Percentiles rank a stretch among this genome's conserved stretches.
phyloP scores from a whole-genome alignment of 1,284 basidiomycete species.

The Farysia itapuensis region DNA sequence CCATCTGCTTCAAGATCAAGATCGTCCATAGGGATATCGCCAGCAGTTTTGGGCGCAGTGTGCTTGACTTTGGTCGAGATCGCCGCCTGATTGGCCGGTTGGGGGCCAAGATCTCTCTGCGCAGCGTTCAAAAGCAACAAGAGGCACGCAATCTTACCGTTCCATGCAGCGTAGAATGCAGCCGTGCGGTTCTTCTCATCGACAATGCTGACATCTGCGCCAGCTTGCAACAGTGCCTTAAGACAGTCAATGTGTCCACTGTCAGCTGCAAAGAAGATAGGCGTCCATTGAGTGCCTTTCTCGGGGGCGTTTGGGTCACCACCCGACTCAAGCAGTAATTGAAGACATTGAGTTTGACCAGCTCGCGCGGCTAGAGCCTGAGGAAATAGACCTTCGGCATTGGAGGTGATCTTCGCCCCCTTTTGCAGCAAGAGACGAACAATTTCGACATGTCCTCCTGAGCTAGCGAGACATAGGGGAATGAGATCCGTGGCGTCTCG shows the following conservation, averaged over 20 bases:
- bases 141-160: constrained; percentile 74
- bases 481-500: constrained; percentile 68
- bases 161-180: constrained; percentile 96
- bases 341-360: constrained; percentile 82
- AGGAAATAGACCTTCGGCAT: constrained; percentile 92
- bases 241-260: constrained; percentile 81
- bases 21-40: constrained; percentile 16
- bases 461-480: constrained; percentile 86
- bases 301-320: constrained; percentile 70
- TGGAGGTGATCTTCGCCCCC: constrained; percentile 77
- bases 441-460: constrained; percentile 83
- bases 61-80: constrained; percentile 10
- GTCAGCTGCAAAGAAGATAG: constrained; percentile 90
- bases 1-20: constrained; percentile 68
- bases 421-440: constrained; percentile 75
- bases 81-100: neutral
- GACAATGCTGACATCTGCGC: constrained; percentile 71
- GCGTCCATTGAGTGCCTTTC: constrained; percentile 96
- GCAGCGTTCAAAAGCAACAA: constrained; percentile 62
- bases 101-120: constrained; percentile 4
- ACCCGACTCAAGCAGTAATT: constrained; percentile 69
- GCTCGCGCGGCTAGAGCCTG: constrained; percentile 97
- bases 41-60: neutral
- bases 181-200: constrained; percentile 87
- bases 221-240: constrained; percentile 74